Evolutionary conservation across 1,284 basidiomycete genomes (phyloP).

Genomic region (Porphyrellus sp.): DNA sequence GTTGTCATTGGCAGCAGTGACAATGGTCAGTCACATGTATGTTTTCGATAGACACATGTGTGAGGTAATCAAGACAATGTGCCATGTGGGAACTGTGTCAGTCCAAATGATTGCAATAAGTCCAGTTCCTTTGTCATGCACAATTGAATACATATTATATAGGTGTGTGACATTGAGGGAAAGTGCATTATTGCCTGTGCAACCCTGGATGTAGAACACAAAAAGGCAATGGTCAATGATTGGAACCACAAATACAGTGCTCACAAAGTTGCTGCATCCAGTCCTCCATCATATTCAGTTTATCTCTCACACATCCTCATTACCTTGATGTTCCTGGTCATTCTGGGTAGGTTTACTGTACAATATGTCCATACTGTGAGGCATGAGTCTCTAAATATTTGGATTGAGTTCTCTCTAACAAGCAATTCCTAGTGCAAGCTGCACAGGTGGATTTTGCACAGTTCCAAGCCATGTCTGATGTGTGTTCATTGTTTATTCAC

Average conservation of each 20-base stretch:
- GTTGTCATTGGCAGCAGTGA: slow-evolving; percentile 11
- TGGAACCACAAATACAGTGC: background rate
- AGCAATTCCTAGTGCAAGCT: background rate
- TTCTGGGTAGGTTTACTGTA: no score
- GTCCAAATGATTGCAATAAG: background rate
- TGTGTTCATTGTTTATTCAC: background rate
- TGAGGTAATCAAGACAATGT: background rate
- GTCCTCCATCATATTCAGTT: background rate
- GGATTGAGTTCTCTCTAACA: background rate
- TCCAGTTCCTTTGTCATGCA: background rate
- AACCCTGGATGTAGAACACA: background rate
- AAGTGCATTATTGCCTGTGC: background rate
- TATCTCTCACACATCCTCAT: background rate
- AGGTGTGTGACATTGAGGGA: background rate
- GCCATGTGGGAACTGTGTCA: background rate
- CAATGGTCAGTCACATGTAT: slow-evolving; percentile 1
- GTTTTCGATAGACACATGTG: background rate
- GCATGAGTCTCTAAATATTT: background rate
- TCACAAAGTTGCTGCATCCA: background rate
- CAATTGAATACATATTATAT: background rate
- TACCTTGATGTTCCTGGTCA: background rate
- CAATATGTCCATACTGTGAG: background rate
- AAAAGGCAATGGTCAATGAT: background rate
- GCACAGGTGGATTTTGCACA: background rate
- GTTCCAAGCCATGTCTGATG: background rate